Conservation (phyloP, 2,329 filamentous ascomycete species). For the Alternaria triticina region DNA sequence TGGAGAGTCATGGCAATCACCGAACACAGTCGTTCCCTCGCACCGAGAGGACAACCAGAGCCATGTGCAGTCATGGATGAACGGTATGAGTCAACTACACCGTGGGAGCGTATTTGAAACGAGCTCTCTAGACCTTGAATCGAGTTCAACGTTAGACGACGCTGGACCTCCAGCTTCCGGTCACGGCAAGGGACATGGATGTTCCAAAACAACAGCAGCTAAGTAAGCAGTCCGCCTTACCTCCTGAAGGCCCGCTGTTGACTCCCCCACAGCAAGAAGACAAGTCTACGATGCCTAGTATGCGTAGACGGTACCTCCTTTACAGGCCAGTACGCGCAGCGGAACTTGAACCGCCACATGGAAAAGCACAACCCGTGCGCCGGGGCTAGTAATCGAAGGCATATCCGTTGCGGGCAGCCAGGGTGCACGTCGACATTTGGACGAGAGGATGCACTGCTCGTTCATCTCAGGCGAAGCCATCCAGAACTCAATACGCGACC, state of each 20-base stretch:
- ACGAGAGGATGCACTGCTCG: background rate
- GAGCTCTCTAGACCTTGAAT: background rate
- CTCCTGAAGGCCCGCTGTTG: background rate
- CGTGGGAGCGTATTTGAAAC: background rate
- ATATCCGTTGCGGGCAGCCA: background rate
- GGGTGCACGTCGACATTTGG: background rate
- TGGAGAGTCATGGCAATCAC: background rate
- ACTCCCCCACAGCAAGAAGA: background rate
- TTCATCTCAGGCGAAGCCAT: background rate
- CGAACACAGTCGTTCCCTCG: no score
- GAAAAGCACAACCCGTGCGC: background rate
- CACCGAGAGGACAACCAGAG: background rate
- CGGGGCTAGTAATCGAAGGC: accelerated
- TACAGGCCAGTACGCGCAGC: slow-evolving; percentile 1
- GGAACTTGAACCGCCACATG: slow-evolving; percentile 1
- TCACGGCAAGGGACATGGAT: no score
- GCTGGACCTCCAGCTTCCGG: background rate
- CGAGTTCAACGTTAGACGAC: background rate
- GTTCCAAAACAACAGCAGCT: accelerated
- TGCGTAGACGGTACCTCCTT: background rate
- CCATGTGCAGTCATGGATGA: background rate
- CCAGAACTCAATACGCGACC: background rate
- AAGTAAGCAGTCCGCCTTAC: background rate
- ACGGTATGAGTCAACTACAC: background rate
- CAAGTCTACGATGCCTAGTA: background rate